A percentile compares a stretch with the other conserved stretches of the same genome.
These are phyloP conservation scores for Kalmusia sp. DNA, from an alignment of 2,329 filamentous ascomycete species.

Conservation along the genomic window DNA sequence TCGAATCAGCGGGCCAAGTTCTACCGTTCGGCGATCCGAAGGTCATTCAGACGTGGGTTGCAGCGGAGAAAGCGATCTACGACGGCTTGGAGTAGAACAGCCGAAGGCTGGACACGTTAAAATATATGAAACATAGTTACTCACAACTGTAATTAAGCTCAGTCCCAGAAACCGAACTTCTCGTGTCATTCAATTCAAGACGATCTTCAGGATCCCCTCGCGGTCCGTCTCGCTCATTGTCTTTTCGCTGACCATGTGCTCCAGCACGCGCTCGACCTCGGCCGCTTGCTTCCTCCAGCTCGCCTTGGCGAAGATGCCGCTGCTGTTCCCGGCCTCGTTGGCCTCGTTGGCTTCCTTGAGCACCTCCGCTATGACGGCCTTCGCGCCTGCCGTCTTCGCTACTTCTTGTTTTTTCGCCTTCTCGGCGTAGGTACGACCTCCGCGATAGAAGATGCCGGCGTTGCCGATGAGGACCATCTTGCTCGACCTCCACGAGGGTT, in stretches of 20 bases:
- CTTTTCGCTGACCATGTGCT: constrained; percentile 30
- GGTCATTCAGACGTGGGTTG: constrained; percentile 42
- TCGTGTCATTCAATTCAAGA: neutral
- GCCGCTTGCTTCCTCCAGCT: constrained; percentile 28
- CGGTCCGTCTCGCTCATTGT: constrained; percentile 27
- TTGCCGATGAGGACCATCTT: constrained; percentile 41
- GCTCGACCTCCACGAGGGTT: constrained; percentile 41
- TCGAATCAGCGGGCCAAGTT: constrained; percentile 33
- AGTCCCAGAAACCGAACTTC: neutral
- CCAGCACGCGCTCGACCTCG: constrained; percentile 31
- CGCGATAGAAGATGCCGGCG: constrained; percentile 49
- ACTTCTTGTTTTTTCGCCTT: constrained; percentile 44
- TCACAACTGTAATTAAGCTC: too few species aligned
- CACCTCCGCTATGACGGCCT: constrained; percentile 13
- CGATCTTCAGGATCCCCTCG: neutral
- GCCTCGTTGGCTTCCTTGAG: constrained; percentile 11
- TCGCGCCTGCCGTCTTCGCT: constrained; percentile 13
- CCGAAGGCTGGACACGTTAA: neutral
- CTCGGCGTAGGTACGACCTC: constrained; percentile 40
- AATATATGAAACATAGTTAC: too few species aligned
- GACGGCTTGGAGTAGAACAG: constrained; percentile 33
- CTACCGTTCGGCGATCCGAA: constrained; percentile 45
- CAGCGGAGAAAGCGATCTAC: constrained; percentile 46
- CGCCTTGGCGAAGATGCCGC: constrained; percentile 20
- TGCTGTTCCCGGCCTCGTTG: too few species aligned